Base-by-base conservation (phyloP, 164 flowering plant species). In the Litsea cubeba region DNA sequence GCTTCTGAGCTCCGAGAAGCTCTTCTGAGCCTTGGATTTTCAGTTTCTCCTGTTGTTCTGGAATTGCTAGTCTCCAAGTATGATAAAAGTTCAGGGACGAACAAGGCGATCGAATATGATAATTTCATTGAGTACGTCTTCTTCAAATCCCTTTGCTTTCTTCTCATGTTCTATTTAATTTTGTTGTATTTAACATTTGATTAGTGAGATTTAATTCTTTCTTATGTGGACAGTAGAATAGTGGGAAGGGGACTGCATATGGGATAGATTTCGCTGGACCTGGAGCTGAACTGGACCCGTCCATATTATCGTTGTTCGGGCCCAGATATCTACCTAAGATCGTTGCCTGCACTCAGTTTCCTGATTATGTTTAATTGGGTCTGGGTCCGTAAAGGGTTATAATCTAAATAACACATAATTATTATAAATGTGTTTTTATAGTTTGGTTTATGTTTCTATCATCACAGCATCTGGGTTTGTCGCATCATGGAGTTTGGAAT, bases 81-180 rank as follows among this genome's bases (percentile, higher is more conserved):
- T 71, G 98, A 90, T 74, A 87, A 88, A 76, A 82, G 68, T 15
- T 92, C 90, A 50, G 94, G 94, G n/a, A 83, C 74, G 70, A 84
- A 73, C 68, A 89, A 77, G 82, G 91, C 94, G 62, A 87, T 91
- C 65, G 93, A 90, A 85, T 94, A 94, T 65, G 97, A 94, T 70
- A 87, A 92, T 70, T 82, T 82, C 79, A 82, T 82, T 2, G 84
- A 82, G 84, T 82, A 75, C 17, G 81, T 54, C n/a, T 54, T 54
- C 20, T 54, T 54, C 20, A 14, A 15, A 70, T 30, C 54, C 26
- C 35, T 25, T 68, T 49, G 12, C n/a, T 18, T n/a, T 22, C n/a
- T 50, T 63, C 18, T 40, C 46, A 40, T 40, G 7, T 40, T 62
- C 30, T 22, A 23, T 12, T 23, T 23, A 25, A 64, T 25, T 64